A percentile compares a stretch with the other conserved stretches of the same genome.
These are phyloP conservation scores for Erysimum cheiri DNA, from an alignment of 441 rosid genomes.

Conservation along the genomic window DNA sequence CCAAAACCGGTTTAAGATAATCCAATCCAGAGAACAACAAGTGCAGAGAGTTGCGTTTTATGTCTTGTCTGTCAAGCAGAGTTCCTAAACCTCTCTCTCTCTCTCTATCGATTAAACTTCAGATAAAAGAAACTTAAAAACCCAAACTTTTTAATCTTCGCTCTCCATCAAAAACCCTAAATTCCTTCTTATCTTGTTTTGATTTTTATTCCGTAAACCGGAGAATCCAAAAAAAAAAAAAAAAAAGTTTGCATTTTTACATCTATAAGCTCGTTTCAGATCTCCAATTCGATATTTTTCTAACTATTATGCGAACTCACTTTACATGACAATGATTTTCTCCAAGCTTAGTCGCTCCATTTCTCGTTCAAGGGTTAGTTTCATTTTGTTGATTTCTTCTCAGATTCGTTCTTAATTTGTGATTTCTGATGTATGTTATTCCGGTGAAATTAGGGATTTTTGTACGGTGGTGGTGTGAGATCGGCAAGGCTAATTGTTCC, in stretches of 20 bases:
- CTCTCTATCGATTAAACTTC: neutral
- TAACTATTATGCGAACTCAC: conserved; percentile 34
- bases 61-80: neutral
- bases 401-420: conserved; percentile 17
- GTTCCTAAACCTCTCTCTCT: too few relatives aligned
- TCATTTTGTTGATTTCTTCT: neutral
- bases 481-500: conserved; percentile 37
- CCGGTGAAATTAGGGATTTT: conserved; percentile 42
- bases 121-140: conserved; percentile 10
- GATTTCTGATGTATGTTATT: neutral
- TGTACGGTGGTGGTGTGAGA: conserved; percentile 50
- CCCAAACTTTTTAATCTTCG: conserved; percentile 6
- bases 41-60: neutral
- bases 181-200: conserved; percentile 5
- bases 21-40: conserved; percentile 10
- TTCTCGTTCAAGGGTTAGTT: conserved; percentile 61
- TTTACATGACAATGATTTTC: conserved; percentile 50
- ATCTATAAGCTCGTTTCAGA: conserved; percentile 13
- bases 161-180: conserved; percentile 37
- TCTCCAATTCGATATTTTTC: conserved; percentile 6
- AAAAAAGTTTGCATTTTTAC: neutral
- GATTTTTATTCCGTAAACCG: neutral
- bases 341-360: conserved; percentile 63
- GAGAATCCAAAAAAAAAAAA: too few relatives aligned
- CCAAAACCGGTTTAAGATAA: conserved; percentile 23